Evolutionary conservation across 2,329 filamentous ascomycete genomes (phyloP).

Genomic region (Stenocarpella maydis): DNA sequence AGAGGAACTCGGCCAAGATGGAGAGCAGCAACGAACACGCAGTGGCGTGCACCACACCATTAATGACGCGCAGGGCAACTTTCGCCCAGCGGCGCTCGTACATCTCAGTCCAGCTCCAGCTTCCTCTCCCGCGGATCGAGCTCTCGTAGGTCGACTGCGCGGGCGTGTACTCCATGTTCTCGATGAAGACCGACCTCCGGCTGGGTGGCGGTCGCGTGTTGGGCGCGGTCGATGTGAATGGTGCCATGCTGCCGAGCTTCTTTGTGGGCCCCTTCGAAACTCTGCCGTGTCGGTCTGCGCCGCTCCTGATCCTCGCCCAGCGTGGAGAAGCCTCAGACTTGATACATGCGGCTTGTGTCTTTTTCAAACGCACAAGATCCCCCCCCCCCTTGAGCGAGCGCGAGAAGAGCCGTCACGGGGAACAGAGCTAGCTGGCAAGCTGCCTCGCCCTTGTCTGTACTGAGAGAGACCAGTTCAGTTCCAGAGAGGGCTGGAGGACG

Average conservation of each 20-base stretch:
- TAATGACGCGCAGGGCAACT: conserved; percentile 32
- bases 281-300: background rate
- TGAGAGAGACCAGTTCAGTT: background rate
- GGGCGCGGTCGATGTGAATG: conserved; percentile 3
- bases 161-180: conserved; percentile 42
- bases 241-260: conserved; percentile 1
- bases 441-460: background rate
- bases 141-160: conserved; percentile 40
- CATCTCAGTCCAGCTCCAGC: conserved; percentile 4
- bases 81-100: background rate
- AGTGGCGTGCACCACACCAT: conserved; percentile 35
- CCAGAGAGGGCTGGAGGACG: background rate
- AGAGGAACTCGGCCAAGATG: conserved; percentile 34
- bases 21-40: conserved; percentile 37
- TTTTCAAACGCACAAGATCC: background rate
- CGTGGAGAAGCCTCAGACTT: background rate
- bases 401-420: background rate
- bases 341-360: conserved; percentile 7
- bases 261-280: conserved; percentile 12
- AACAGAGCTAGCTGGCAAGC: background rate
- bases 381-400: background rate
- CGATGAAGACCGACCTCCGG: conserved; percentile 40
- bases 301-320: background rate
- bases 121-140: conserved; percentile 28
- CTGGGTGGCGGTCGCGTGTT: conserved; percentile 26